Evolutionary conservation across 305 asterid genomes (phyloP).

Genomic region (Fraxinus baroniana): DNA sequence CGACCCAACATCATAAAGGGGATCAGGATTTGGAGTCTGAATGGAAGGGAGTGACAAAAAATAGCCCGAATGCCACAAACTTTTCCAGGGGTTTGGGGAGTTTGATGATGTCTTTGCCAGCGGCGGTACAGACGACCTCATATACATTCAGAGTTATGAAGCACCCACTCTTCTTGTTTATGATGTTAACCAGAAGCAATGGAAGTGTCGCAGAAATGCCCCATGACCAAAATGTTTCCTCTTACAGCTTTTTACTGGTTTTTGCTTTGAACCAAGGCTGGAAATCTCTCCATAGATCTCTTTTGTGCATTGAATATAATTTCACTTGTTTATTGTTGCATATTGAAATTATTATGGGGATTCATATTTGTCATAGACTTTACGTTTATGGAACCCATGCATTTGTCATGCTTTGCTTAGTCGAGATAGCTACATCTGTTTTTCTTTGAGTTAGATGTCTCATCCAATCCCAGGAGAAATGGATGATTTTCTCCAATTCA

Average conservation of each 20-base stretch:
- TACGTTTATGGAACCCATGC: neutral
- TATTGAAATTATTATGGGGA: neutral
- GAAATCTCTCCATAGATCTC: constrained; percentile 52
- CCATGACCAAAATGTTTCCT: constrained; percentile 75
- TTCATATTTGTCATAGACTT: neutral
- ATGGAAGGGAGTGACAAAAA: constrained; percentile 73
- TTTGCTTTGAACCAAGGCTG: constrained; percentile 82
- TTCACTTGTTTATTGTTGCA: neutral
- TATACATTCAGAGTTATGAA: constrained; percentile 87
- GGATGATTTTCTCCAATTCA: neutral
- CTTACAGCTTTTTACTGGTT: constrained; percentile 87
- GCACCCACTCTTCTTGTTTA: constrained; percentile 73
- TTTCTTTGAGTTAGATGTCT: neutral
- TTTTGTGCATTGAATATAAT: neutral
- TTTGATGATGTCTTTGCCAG: constrained; percentile 91
- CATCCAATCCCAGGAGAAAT: neutral
- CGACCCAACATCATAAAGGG: constrained; percentile 52
- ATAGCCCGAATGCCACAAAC: constrained; percentile 78
- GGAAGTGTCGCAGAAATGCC: constrained; percentile 91
- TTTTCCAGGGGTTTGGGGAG: constrained; percentile 92
- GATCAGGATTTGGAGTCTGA: constrained; percentile 69
- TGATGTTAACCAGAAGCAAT: constrained; percentile 49
- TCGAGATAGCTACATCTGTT: neutral
- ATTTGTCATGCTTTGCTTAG: neutral
- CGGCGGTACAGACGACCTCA: constrained; percentile 64